phyloP scores from a whole-genome alignment of 78 protist genomes.

The Speleostelium caveatum region DNA sequence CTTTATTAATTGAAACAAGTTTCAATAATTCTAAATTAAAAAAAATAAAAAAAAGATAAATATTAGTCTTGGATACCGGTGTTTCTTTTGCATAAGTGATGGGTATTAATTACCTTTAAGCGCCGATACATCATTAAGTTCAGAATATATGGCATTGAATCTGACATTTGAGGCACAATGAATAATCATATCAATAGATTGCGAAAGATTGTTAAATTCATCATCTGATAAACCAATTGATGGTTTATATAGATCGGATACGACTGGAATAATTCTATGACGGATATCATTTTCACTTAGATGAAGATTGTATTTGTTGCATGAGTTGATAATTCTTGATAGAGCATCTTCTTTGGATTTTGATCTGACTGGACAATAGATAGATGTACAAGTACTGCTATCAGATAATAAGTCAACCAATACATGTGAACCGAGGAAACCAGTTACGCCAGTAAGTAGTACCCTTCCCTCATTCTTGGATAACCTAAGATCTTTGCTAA shows the following conservation, averaged over 20 bases:
- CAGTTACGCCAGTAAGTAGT: constrained; percentile 55
- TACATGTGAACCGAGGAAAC: constrained; percentile 18
- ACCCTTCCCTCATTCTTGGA: neutral
- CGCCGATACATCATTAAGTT: neutral
- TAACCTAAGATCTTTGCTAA: neutral
- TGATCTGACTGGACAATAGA: constrained; percentile 21
- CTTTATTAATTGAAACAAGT: too few relatives aligned
- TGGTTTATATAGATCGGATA: neutral
- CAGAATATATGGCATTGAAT: neutral
- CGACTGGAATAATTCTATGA: constrained; percentile 9
- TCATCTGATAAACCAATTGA: neutral
- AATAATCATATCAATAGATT: neutral
- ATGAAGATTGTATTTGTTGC: neutral
- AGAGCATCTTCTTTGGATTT: constrained; percentile 7
- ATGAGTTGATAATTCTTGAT: neutral
- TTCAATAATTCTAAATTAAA: too few relatives aligned
- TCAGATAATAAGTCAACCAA: constrained; percentile 2
- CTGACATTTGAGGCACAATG: constrained; percentile 1
- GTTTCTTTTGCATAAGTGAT: too few relatives aligned
- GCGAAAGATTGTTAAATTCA: neutral
- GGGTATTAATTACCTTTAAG: too few relatives aligned
- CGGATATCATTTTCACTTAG: too few relatives aligned
- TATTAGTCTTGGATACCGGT: too few relatives aligned
- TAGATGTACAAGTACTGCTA: neutral
- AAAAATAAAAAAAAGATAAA: too few relatives aligned